A percentile compares a stretch with the other conserved stretches of the same genome.
Evolutionary conservation across 1,284 basidiomycete species (phyloP).

Genomic region (Peniophora sp.): DNA sequence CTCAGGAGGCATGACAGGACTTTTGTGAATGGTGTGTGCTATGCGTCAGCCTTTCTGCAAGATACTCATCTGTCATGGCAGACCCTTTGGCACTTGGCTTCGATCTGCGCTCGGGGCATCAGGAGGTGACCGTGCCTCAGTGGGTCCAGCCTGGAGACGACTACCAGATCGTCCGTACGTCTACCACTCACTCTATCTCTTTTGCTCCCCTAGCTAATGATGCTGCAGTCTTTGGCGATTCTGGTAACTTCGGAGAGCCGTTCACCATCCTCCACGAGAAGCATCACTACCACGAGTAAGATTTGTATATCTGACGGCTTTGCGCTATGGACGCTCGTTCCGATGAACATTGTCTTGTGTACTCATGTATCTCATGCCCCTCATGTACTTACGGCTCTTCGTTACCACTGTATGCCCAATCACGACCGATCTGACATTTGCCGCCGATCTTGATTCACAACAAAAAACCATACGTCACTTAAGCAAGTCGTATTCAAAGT

Average conservation of each 20-base stretch:
- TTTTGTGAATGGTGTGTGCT: not conserved
- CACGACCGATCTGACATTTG: not conserved
- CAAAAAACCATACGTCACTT: not conserved
- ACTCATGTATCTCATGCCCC: not conserved
- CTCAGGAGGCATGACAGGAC: slow-evolving; percentile 11
- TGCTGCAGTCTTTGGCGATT: slow-evolving; percentile 40
- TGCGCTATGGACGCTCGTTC: not conserved
- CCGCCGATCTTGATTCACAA: not conserved
- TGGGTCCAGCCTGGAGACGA: not conserved
- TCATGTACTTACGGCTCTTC: not conserved
- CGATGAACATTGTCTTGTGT: not conserved
- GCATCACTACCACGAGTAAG: not conserved
- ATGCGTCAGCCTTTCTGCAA: not conserved
- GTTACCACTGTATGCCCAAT: too few relatives aligned
- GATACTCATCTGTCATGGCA: not conserved
- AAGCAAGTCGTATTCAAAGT: not conserved
- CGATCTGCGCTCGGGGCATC: not conserved
- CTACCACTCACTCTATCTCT: not conserved
- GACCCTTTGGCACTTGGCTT: not conserved
- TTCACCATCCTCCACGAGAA: slow-evolving; percentile 25
- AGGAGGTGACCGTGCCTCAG: not conserved
- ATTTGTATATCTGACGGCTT: not conserved
- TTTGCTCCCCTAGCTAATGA: not conserved
- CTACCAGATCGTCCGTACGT: slow-evolving; percentile 1
- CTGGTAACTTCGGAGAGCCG: slow-evolving; percentile 32